Evolutionary conservation across 495 filamentous ascomycete species (phyloP), one percentile per base, ranked within the genome.

Genomic region (Penicillium soppii): DNA sequence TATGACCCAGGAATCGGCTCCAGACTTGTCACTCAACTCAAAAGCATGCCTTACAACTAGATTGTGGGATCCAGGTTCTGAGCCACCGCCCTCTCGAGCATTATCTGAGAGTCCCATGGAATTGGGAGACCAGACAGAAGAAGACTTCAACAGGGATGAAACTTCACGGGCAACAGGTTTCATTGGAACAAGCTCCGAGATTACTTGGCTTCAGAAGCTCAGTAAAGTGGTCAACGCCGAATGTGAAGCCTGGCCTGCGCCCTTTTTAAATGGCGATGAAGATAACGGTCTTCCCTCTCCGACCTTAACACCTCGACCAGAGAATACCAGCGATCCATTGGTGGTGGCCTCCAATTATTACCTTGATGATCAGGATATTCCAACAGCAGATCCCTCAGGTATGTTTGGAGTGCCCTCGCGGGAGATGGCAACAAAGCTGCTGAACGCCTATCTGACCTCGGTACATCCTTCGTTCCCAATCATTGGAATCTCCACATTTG

Each of bases 391-490:
- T 29, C 60, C 73, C 26, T 59, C 79, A n/a, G 71, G 83, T 50
- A 53, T 71, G 5, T 73, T 70, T 53, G 72, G 64, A 5, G 66
- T 84, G 16, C 85, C 85, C 4, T 61, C 73, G 5, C 68, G 72
- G 23, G 62, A 71, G 27, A 67, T 68, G 17, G 83, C 82, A n/a
- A 73, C 78, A n/a, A 62, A 67, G 19, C 65, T 87, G 17, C 63
- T 86, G 25, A 68, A 77, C n/a, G 63, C 69, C n/a, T 88, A 82
- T 48, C 72, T 86, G 53, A 67, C 66, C 3, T 79, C 79, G 2
- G 75, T 86, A 21, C 82, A 88, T 49, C 68, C 76, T 2, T 76
- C 77, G 0, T 85, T 85, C 50, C 85, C 85, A 15, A 80, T 86
- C 16, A 65, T 88, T 26, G 69, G 76, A 7, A 76, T 75, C 43